Percentiles rank a stretch among this genome's conserved stretches.
Conservation (phyloP, 345 rosid species). For the Corchorus capsularis region DNA sequence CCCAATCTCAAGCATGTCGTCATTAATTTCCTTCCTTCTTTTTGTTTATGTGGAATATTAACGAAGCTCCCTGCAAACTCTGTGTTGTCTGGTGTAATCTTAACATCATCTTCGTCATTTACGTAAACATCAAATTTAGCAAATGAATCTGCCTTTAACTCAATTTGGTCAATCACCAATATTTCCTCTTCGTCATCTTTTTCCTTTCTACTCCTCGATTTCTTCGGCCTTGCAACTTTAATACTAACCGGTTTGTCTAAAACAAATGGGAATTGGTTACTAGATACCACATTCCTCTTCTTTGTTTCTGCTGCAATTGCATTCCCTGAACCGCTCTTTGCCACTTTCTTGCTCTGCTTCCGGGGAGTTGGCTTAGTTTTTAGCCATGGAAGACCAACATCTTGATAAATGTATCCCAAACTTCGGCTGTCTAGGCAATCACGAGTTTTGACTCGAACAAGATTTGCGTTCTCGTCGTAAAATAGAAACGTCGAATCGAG, state of each 20-base stretch:
- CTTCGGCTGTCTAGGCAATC: conserved; percentile 46
- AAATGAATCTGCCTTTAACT: conserved; percentile 33
- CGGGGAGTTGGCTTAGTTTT: conserved; percentile 51
- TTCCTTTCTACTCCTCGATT: conserved; percentile 47
- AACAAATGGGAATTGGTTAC: conserved; percentile 33
- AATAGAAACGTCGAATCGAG: conserved; percentile 50
- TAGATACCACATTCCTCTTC: not conserved
- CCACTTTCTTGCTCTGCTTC: conserved; percentile 23
- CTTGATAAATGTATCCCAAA: conserved; percentile 50
- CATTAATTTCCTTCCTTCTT: conserved; percentile 35
- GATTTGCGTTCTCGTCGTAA: conserved; percentile 62
- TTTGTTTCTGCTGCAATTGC: conserved; percentile 40
- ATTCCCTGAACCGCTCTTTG: not conserved
- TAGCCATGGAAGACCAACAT: conserved; percentile 56
- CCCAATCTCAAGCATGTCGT: conserved; percentile 46
- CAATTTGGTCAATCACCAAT: conserved; percentile 41
- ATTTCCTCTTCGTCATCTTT: conserved; percentile 62
- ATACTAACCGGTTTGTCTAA: conserved; percentile 38
- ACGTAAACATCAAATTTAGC: conserved; percentile 59
- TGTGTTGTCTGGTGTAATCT: conserved; percentile 33
- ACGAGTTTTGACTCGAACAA: conserved; percentile 52
- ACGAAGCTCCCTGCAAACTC: conserved; percentile 67
- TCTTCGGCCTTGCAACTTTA: conserved; percentile 44
- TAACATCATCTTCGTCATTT: conserved; percentile 45
- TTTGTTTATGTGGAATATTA: conserved; percentile 51